Conservation (phyloP, 805 yeast species). For the Metschnikowia henanensis region DNA sequence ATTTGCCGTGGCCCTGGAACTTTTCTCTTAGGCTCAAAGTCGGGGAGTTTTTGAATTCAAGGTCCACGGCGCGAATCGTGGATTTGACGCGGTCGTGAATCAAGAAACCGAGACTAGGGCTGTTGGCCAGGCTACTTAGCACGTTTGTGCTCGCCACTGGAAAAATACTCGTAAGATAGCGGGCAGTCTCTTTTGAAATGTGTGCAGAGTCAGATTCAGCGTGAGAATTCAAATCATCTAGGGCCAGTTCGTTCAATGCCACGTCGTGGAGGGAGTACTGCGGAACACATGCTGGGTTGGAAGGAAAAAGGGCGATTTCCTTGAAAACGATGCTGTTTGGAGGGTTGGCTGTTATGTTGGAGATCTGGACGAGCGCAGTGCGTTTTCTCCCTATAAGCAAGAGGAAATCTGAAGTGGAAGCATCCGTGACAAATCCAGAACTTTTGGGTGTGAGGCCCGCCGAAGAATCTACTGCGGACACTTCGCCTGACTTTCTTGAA, state of each 20-base stretch:
- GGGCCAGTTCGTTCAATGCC: not conserved
- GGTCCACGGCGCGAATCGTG: slow-evolving; percentile 29
- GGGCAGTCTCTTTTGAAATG: not conserved
- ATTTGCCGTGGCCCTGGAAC: slow-evolving; percentile 84
- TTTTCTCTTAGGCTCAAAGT: slow-evolving; percentile 37
- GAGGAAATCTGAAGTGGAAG: slow-evolving; percentile 24
- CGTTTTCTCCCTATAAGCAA: slow-evolving; percentile 38
- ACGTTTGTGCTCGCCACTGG: slow-evolving; percentile 8
- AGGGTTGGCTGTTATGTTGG: slow-evolving; percentile 52
- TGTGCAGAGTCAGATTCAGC: no score
- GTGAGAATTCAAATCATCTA: not conserved
- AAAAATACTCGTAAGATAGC: not conserved
- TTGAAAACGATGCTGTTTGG: slow-evolving; percentile 52
- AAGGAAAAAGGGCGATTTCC: slow-evolving; percentile 25
- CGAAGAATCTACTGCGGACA: no score
- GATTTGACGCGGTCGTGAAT: slow-evolving; percentile 40
- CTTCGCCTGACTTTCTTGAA: no score
- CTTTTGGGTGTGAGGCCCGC: no score
- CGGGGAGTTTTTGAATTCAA: slow-evolving; percentile 16
- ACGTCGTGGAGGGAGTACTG: slow-evolving; percentile 1
- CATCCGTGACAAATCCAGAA: no score
- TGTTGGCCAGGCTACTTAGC: not conserved
- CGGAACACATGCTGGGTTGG: slow-evolving; percentile 14
- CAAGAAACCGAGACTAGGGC: slow-evolving; percentile 20
- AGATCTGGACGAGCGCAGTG: slow-evolving; percentile 45